Base-by-base conservation (phyloP, 1,284 basidiomycete species). In the Termitomyces sp. region DNA sequence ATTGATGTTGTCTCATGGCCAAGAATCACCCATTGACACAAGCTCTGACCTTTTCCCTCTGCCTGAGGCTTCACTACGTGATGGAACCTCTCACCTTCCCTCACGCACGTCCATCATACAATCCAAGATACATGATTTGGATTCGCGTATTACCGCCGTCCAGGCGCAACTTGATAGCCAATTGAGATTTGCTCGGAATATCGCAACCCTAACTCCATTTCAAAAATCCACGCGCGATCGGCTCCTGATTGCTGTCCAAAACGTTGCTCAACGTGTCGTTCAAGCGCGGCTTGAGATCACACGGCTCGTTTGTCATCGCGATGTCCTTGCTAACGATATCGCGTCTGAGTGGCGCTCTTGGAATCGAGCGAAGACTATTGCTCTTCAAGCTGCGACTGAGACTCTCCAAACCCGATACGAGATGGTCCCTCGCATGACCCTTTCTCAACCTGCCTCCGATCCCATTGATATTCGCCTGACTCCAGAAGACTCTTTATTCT, bases 201-300 rank as follows among this genome's bases (percentile, higher is more conserved):
- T 97, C n/a, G 86, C 85, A 1, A 81, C 89, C 46, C 75, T 97
- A 44, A 88, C 91, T 7, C 93, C 95, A 1, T 95, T 97, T 68
- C 90, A 88, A 63, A 81, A 81, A 49, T 74, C 85, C 5, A 94
- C 93, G 1, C 82, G 92, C 42, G 89, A 91, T 56, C 79, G 86
- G 42, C 76, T 97, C 33, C 72, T 82, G 24, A 61, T 71, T 26
- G 75, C 83, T 4, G 73, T 93, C 14, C 82, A 86, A 57, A 73
- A 71, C n/a, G 72, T 88, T 3, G 80, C 88, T 7, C 82, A 79
- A 60, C 79, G 80, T 38, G 73, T 97, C 53, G 80, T 80, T 59
- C 74, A 79, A 55, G 72, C 83, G 46, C 81, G 92, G 40, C 74
- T 96, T 53, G 81, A 90, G n/a, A 72, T 92, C 47, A 80, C 83